These are phyloP conservation scores for Ogataea nonfermentans DNA, from an alignment of 805 yeast genomes.

Conservation along the genomic window DNA sequence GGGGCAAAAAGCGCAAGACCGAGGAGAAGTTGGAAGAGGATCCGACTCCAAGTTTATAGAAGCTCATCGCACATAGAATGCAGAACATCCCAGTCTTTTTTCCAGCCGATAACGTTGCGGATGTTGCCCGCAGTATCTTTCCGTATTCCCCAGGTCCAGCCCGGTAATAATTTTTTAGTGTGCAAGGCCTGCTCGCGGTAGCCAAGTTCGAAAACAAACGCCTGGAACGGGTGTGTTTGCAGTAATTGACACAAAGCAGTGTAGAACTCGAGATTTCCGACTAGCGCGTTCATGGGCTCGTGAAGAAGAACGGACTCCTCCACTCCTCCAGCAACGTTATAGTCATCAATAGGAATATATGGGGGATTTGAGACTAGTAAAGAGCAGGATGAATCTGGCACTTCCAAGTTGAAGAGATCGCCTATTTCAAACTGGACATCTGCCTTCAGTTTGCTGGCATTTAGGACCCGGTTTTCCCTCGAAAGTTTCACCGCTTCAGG, in stretches of 20 bases:
- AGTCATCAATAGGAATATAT: slow-evolving; percentile 58
- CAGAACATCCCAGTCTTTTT: slow-evolving; percentile 15
- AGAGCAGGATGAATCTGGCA: slow-evolving; percentile 34
- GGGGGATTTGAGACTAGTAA: slow-evolving; percentile 89
- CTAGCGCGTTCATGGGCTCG: slow-evolving; percentile 79
- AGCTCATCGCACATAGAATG: slow-evolving; percentile 17
- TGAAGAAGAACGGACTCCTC: slow-evolving; percentile 63
- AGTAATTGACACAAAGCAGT: slow-evolving; percentile 48
- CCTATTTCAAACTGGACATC: slow-evolving; percentile 22
- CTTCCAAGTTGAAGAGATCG: slow-evolving; percentile 19
- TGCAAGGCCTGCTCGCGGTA: slow-evolving; percentile 49
- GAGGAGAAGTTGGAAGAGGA: slow-evolving; percentile 17
- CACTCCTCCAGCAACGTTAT: slow-evolving; percentile 40
- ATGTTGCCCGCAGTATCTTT: slow-evolving; percentile 51
- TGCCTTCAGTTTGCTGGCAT: slow-evolving; percentile 8
- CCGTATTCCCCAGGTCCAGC: slow-evolving; percentile 46
- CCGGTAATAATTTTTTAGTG: slow-evolving; percentile 11
- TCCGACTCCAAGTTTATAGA: slow-evolving; percentile 8
- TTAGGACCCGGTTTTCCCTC: slow-evolving; percentile 37
- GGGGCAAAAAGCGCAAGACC: slow-evolving; percentile 48
- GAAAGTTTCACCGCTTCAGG: slow-evolving; percentile 52
- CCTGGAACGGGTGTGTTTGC: slow-evolving; percentile 41
- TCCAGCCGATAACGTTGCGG: slow-evolving; percentile 69
- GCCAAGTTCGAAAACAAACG: slow-evolving; percentile 79
- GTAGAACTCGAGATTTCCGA: slow-evolving; percentile 77